Percentiles rank a stretch among this genome's conserved stretches.
Conservation (phyloP, 2,329 filamentous ascomycete genomes). For the Pseudogymnoascus sp. region DNA sequence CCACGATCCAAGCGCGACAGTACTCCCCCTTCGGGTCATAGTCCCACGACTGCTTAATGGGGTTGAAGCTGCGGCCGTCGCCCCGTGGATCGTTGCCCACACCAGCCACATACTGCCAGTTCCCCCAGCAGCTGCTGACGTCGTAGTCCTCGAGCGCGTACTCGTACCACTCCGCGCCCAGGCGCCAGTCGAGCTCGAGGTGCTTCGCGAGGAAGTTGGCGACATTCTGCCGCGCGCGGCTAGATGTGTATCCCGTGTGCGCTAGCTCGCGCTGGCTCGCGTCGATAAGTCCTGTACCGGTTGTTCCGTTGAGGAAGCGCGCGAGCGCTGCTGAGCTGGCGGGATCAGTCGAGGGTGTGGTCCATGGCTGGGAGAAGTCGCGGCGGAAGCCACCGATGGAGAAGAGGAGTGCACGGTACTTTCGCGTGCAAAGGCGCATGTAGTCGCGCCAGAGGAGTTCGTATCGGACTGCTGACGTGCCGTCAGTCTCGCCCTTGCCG, state of each 20-base stretch:
- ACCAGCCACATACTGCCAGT: slow-evolving; percentile 76
- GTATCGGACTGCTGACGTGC: slow-evolving; percentile 62
- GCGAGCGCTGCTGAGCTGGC: slow-evolving; percentile 45
- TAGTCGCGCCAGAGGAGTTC: slow-evolving; percentile 77
- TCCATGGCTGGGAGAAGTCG: slow-evolving; percentile 42
- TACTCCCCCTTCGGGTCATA: slow-evolving; percentile 68
- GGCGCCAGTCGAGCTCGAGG: slow-evolving; percentile 69
- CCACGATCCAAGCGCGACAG: slow-evolving; percentile 66
- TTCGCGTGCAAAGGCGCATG: slow-evolving; percentile 68
- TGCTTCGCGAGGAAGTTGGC: slow-evolving; percentile 69
- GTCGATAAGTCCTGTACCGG: slow-evolving; percentile 72
- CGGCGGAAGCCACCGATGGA: slow-evolving; percentile 55
- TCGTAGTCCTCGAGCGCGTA: slow-evolving; percentile 70
- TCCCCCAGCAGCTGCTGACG: slow-evolving; percentile 69
- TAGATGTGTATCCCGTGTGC: slow-evolving; percentile 72
- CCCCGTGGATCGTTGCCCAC: slow-evolving; percentile 74
- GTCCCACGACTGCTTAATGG: slow-evolving; percentile 72
- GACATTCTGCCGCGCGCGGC: slow-evolving; percentile 70
- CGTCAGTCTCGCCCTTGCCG: slow-evolving; percentile 64
- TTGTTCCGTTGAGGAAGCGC: slow-evolving; percentile 60
- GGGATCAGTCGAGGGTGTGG: slow-evolving; percentile 28
- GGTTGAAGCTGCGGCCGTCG: slow-evolving; percentile 70
- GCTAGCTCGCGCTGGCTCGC: slow-evolving; percentile 69
- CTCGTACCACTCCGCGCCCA: slow-evolving; percentile 80
- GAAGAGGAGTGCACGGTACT: slow-evolving; percentile 63